A percentile compares a stretch with the other conserved stretches of the same genome.
phyloP scores from a whole-genome alignment of 805 yeast genomes.

The Saccharomycopsis babjevae region DNA sequence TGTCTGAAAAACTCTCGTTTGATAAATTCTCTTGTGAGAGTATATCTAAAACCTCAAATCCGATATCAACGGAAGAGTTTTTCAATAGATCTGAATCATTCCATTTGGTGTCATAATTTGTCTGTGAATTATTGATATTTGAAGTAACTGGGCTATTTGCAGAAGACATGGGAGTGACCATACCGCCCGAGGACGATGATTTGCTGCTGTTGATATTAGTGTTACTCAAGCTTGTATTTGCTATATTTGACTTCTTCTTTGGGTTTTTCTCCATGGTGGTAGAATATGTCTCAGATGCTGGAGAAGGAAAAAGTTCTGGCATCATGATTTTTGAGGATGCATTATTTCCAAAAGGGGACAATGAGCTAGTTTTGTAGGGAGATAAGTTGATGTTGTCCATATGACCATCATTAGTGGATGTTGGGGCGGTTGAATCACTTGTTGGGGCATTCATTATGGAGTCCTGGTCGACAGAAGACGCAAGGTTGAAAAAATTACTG shows the following conservation, averaged over 20 bases:
- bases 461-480: not conserved
- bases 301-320: not conserved
- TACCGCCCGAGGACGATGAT: not conserved
- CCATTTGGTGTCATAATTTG: not conserved
- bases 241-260: not conserved
- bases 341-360: not conserved
- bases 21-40: not conserved
- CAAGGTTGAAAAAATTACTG: not conserved
- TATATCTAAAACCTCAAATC: slow-evolving; percentile 10
- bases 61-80: slow-evolving; percentile 3
- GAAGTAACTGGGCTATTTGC: slow-evolving; percentile 10
- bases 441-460: not conserved
- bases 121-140: not conserved
- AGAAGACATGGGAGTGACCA: slow-evolving; percentile 12
- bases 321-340: not conserved
- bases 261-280: not conserved
- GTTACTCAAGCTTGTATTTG: not conserved
- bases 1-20: not conserved
- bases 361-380: not conserved
- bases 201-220: not conserved
- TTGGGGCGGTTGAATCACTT: not conserved
- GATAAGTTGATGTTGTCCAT: no score
- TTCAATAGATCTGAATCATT: not conserved
- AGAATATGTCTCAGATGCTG: not conserved
- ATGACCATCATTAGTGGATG: no score